Evolutionary conservation across 164 flowering plant genomes (phyloP), one percentile per base, ranked within the genome.

Genomic region (Chloranthus sessilifolius): DNA sequence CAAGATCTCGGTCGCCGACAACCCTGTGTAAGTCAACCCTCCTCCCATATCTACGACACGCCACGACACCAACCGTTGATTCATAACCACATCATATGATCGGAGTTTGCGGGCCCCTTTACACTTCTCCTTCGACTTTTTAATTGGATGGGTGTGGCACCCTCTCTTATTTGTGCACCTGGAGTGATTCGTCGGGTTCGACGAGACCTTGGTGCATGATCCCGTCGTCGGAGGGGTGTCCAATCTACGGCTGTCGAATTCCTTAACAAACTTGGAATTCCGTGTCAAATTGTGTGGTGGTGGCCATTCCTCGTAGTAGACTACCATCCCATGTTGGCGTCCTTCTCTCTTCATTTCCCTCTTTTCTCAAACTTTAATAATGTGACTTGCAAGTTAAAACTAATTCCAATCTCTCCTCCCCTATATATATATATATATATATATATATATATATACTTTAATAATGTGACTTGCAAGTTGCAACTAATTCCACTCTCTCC

Each of bases 171-270:
- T 85, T 1, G 88, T 71, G 73, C 72, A 84, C 74, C 79, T 79
- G 53, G 88, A 81, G 65, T 84, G 88, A 54, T 81, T 81, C 28
- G 80, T 79, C 34, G 92, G 88, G 61, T 74, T 79, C 4, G 73
- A 16, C 0, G 76, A 41, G 20, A 72, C 83, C 50, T 59, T 73
- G 20, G 75, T 50, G 66, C 67, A 77, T 1, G 59, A 2, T 2
- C 92, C 87, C 8, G 85, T 79, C 0, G 82, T 66, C 1, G 81
- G 74, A 0, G 73, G 69, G 1, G 72, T 47, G 20, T 63, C n/a
- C n/a, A n/a, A n/a, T n/a, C n/a, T n/a, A n/a, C n/a, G n/a, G n/a
- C n/a, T n/a, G n/a, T n/a, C 64, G 6, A 65, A 10, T 37, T 20
- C 5, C 28, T 65, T 69, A 44, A 66, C 29, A 28, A 34, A 7